These are phyloP conservation scores for Thyridium curvatum DNA, from an alignment of 2,329 filamentous ascomycete species.

Conservation along the genomic window DNA sequence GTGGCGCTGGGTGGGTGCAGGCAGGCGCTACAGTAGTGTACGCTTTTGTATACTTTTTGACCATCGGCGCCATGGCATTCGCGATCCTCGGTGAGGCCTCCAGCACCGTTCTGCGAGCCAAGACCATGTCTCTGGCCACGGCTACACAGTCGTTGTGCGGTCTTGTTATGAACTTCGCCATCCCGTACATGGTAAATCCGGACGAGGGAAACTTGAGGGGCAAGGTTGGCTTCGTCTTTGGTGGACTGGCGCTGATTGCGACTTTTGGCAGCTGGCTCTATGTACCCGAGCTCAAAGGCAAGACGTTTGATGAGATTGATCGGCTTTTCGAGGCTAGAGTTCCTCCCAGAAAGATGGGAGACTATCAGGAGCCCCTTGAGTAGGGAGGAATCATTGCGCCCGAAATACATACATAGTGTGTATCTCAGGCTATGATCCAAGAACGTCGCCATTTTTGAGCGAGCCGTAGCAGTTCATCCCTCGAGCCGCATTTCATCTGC, in stretches of 20 bases:
- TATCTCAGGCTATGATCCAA: no score
- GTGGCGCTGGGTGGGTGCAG: conserved; percentile 25
- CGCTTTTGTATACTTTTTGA: conserved; percentile 29
- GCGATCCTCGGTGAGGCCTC: conserved; percentile 32
- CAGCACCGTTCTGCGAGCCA: conserved; percentile 24
- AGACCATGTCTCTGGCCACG: conserved; percentile 31
- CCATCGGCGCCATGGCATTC: conserved; percentile 31
- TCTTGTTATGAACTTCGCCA: conserved; percentile 28
- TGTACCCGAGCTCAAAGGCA: conserved; percentile 2
- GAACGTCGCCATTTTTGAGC: no score
- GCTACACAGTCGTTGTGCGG: conserved; percentile 29
- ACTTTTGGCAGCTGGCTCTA: conserved; percentile 1
- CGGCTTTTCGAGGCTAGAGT: conserved; percentile 3
- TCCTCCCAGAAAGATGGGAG: conserved; percentile 3
- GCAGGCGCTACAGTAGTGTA: conserved; percentile 27
- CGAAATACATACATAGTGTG: no score
- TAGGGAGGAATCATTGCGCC: no score
- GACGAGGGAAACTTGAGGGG: conserved; percentile 22
- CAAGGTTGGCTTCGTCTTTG: conserved; percentile 26
- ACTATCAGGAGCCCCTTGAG: background rate
- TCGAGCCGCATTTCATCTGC: no score
- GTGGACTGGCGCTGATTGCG: conserved; percentile 11
- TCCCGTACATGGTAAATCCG: conserved; percentile 32
- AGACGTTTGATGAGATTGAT: conserved; percentile 5
- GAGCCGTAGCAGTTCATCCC: no score